These are phyloP conservation scores for Lasiodiplodia theobromae DNA, from an alignment of 2,329 filamentous ascomycete genomes.

Conservation along the genomic window DNA sequence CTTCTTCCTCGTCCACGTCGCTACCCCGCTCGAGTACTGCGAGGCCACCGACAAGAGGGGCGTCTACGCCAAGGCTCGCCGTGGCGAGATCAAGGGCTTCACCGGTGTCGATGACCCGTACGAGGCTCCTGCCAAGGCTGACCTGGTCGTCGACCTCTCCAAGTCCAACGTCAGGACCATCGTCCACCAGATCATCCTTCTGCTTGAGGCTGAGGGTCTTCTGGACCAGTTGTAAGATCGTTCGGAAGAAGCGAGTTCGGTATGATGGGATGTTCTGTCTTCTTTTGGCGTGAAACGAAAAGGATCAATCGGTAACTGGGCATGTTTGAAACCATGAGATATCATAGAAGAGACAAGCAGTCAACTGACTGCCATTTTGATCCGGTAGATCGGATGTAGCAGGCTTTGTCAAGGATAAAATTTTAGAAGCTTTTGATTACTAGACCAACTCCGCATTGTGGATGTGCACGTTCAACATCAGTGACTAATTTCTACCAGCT, in stretches of 20 bases:
- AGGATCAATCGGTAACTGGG: neutral
- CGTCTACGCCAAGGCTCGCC: conserved; percentile 82
- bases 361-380: neutral
- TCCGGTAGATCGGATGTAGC: neutral
- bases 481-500: too few species aligned
- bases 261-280: neutral
- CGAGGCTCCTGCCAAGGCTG: conserved; percentile 80
- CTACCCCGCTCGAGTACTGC: conserved; percentile 87
- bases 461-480: neutral
- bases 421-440: neutral
- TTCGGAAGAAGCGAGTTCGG: neutral
- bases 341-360: conserved; percentile 10
- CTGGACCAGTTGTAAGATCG: conserved; percentile 68
- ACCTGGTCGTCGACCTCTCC: conserved; percentile 83
- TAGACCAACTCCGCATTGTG: neutral
- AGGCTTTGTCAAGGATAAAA: neutral
- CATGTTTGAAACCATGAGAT: conserved; percentile 5
- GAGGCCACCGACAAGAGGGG: conserved; percentile 96
- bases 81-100: conserved; percentile 95
- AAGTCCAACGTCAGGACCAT: conserved; percentile 90
- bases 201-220: conserved; percentile 88
- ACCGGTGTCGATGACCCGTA: conserved; percentile 98
- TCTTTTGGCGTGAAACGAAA: conserved; percentile 7
- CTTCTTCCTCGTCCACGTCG: conserved; percentile 96
- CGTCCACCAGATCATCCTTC: conserved; percentile 93